Conservation (phyloP, 2,329 filamentous ascomycete genomes). For the Cytospora mali region DNA sequence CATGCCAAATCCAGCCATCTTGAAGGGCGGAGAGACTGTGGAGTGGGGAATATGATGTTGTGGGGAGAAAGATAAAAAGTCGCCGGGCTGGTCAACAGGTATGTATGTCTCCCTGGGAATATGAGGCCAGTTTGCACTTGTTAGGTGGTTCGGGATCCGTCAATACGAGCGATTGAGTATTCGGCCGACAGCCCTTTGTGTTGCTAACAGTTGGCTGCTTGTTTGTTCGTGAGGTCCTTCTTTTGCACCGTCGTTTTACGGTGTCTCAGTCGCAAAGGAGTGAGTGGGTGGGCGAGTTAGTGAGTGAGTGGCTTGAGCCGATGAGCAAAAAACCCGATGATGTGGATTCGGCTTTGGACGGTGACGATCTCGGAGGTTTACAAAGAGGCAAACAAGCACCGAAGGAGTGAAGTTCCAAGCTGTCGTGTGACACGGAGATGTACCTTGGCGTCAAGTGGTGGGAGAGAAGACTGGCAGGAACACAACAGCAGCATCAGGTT, state of each 20-base stretch:
- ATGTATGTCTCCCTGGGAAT: background rate
- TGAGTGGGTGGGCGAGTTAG: no score
- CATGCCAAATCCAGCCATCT: slow-evolving; percentile 14
- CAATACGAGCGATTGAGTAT: background rate
- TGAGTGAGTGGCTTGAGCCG: no score
- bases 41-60: fast-evolving
- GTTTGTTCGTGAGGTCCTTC: background rate
- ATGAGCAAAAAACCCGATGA: no score
- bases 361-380: no score
- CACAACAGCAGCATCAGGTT: background rate
- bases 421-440: no score
- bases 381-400: no score
- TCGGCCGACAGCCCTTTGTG: background rate
- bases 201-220: background rate
- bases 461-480: background rate
- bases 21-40: background rate
- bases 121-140: background rate
- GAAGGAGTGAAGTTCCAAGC: no score
- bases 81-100: background rate
- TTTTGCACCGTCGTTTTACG: no score
- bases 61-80: background rate
- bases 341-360: no score
- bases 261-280: no score
- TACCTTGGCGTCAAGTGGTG: no score
- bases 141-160: background rate